These are phyloP conservation scores for Lepraria neglecta DNA, from an alignment of 495 filamentous ascomycete genomes.

Conservation along the genomic window DNA sequence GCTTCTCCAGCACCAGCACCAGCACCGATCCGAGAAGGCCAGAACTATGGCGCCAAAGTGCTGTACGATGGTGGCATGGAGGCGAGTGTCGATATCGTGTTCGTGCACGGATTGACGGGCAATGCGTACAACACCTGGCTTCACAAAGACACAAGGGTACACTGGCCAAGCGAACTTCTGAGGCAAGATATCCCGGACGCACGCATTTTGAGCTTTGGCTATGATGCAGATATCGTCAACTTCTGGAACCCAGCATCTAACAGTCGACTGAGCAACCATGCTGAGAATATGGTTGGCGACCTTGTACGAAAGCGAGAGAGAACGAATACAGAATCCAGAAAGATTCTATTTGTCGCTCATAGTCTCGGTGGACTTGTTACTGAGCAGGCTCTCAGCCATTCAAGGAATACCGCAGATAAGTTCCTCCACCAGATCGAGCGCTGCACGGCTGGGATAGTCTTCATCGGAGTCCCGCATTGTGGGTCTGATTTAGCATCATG, in stretches of 20 bases:
- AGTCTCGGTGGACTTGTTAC: constrained; percentile 35
- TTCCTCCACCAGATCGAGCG: constrained; percentile 32
- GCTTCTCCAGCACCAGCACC: constrained; percentile 1
- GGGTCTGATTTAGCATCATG: constrained; percentile 36
- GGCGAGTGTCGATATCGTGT: constrained; percentile 19
- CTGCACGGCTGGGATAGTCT: constrained; percentile 34
- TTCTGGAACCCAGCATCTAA: constrained; percentile 19
- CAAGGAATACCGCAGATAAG: constrained; percentile 23
- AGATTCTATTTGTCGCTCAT: constrained; percentile 32
- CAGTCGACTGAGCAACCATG: constrained; percentile 30
- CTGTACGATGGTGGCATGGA: constrained; percentile 11
- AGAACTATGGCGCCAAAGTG: constrained; percentile 6
- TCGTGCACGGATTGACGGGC: constrained; percentile 18
- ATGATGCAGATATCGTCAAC: constrained; percentile 34
- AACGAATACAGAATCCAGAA: constrained; percentile 9
- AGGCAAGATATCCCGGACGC: constrained; percentile 37
- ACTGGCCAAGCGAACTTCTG: constrained; percentile 46
- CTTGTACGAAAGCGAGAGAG: constrained; percentile 15
- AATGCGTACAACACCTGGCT: constrained; percentile 19
- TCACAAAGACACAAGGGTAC: constrained; percentile 25
- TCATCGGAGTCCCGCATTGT: constrained; percentile 40
- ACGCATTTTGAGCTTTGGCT: constrained; percentile 43
- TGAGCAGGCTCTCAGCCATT: constrained; percentile 28
- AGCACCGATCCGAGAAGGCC: constrained; percentile 16
- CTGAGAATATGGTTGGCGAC: constrained; percentile 28